Evolutionary conservation across 345 rosid genomes (phyloP).

Genomic region (Rhizophora mangle): DNA sequence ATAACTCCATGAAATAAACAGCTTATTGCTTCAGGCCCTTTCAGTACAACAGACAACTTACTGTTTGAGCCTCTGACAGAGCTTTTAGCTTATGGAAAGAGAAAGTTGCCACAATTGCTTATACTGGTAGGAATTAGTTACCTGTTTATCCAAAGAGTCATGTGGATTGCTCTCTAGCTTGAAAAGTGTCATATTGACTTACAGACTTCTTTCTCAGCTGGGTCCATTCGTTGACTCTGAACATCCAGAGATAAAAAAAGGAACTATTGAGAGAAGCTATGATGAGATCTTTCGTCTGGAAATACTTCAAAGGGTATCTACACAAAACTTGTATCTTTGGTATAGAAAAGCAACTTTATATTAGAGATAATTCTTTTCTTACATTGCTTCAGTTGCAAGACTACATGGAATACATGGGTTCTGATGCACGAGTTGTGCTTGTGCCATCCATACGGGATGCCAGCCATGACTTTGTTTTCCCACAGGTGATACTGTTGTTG

Average conservation of each 20-base stretch:
- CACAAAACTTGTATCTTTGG: neutral
- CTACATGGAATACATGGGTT: slow-evolving; percentile 69
- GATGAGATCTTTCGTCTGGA: slow-evolving; percentile 63
- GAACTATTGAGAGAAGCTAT: slow-evolving; percentile 50
- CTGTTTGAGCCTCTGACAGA: slow-evolving; percentile 83
- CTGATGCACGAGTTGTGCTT: slow-evolving; percentile 56
- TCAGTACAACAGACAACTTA: slow-evolving; percentile 77
- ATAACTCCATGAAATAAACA: slow-evolving; percentile 18
- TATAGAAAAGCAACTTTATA: slow-evolving; percentile 1
- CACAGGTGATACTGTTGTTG: slow-evolving; percentile 56
- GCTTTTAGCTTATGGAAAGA: slow-evolving; percentile 74
- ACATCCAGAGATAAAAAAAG: slow-evolving; percentile 80
- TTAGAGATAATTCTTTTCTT: too few species aligned
- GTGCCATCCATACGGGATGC: slow-evolving; percentile 89
- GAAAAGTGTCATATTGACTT: slow-evolving; percentile 10
- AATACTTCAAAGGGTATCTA: slow-evolving; percentile 63
- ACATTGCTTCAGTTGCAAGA: slow-evolving; percentile 67
- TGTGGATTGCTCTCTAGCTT: neutral
- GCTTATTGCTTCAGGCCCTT: slow-evolving; percentile 93
- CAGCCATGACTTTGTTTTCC: slow-evolving; percentile 87
- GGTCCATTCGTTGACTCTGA: slow-evolving; percentile 92
- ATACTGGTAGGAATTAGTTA: slow-evolving; percentile 45
- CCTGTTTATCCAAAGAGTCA: neutral
- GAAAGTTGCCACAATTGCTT: slow-evolving; percentile 78
- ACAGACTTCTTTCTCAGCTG: slow-evolving; percentile 46